phyloP scores from a whole-genome alignment of 441 rosid genomes.

The Rhodomyrtus psidioides region DNA sequence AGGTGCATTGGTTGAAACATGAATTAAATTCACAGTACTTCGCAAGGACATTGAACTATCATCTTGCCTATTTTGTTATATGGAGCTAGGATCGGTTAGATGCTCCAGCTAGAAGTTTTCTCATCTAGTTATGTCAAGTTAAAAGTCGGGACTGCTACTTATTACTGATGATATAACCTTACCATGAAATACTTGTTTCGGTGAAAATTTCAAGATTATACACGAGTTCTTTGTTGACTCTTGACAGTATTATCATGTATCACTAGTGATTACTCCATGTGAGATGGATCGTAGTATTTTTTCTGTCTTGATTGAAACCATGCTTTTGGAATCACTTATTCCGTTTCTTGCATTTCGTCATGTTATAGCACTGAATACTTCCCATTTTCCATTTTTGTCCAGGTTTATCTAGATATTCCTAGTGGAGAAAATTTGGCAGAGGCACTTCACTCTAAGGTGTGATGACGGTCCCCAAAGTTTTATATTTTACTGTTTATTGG shows the following conservation, averaged over 20 bases:
- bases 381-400: constrained; percentile 1
- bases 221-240: not conserved
- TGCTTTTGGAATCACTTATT: not conserved
- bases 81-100: not conserved
- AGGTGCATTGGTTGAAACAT: not conserved
- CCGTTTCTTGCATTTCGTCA: not conserved
- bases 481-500: not conserved
- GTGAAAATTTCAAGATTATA: not conserved
- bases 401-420: constrained; percentile 89
- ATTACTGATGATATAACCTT: not conserved
- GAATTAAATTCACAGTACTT: not conserved
- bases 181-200: not conserved
- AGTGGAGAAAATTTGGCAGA: constrained; percentile 76
- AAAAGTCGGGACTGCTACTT: not conserved
- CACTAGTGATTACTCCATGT: not conserved
- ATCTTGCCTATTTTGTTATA: not conserved
- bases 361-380: not conserved
- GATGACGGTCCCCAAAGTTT: not conserved
- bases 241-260: not conserved
- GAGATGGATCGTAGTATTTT: not conserved
- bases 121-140: not conserved
- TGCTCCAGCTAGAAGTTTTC: not conserved
- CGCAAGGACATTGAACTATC: not conserved
- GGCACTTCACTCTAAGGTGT: constrained; percentile 82
- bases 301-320: not conserved